Evolutionary conservation across 2,329 filamentous ascomycete species (phyloP).

Genomic region (Fusarium euwallaceae): DNA sequence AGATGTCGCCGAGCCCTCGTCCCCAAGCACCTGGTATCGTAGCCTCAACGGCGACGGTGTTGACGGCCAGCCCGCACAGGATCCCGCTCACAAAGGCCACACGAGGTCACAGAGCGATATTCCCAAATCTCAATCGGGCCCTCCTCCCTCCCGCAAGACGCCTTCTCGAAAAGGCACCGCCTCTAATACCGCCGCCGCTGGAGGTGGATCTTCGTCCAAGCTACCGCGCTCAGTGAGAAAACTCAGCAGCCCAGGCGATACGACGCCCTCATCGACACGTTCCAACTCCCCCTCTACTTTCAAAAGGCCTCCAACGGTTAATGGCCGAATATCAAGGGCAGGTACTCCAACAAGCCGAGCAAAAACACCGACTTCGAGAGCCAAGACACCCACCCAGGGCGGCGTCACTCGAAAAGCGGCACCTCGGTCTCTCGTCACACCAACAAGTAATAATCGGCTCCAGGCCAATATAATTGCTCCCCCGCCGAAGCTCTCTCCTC

Average conservation of each 20-base stretch:
- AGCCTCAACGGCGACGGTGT: conserved; percentile 47
- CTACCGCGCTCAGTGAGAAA: conserved; percentile 63
- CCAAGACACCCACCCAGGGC: conserved; percentile 60
- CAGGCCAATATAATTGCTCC: conserved; percentile 81
- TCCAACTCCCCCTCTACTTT: conserved; percentile 67
- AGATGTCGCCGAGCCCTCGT: conserved; percentile 69
- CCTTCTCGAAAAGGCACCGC: conserved; percentile 42
- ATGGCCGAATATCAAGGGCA: conserved; percentile 56
- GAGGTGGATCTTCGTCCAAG: conserved; percentile 54
- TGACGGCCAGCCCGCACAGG: conserved; percentile 36
- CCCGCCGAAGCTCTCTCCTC: conserved; percentile 80
- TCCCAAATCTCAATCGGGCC: conserved; percentile 53
- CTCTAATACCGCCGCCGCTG: conserved; percentile 40
- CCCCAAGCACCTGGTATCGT: conserved; percentile 76
- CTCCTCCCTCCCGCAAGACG: conserved; percentile 51
- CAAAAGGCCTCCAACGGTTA: conserved; percentile 56
- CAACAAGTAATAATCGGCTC: conserved; percentile 70
- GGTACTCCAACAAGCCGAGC: conserved; percentile 54
- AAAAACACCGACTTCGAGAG: conserved; percentile 57
- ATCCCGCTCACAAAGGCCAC: conserved; percentile 51
- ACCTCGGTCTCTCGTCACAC: conserved; percentile 58
- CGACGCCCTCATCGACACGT: conserved; percentile 66
- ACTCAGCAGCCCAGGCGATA: conserved; percentile 58
- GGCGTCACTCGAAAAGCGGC: conserved; percentile 54
- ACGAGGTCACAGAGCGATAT: conserved; percentile 73